A percentile compares a stretch with the other conserved stretches of the same genome.
Conservation (phyloP, 1,139 yeast genomes). For the Taphrina betulina region DNA sequence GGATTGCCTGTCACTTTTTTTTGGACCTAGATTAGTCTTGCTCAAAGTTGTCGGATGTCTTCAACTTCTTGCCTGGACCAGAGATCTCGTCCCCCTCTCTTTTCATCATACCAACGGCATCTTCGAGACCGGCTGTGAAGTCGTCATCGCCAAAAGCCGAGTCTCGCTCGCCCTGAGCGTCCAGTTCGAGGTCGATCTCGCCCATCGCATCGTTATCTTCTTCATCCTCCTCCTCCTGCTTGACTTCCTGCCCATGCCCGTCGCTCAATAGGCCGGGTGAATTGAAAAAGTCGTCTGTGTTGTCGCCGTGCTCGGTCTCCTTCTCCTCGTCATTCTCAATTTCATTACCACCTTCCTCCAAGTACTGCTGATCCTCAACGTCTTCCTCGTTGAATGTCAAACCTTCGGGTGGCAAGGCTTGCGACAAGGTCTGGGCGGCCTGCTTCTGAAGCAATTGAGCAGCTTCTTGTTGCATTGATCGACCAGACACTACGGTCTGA, state of each 20-base stretch:
- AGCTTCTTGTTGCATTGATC: slow-evolving; percentile 21
- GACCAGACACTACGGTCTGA: slow-evolving; percentile 15
- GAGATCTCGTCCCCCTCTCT: slow-evolving; percentile 2
- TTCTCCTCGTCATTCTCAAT: not conserved
- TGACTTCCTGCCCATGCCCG: not conserved
- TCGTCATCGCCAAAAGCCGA: slow-evolving; percentile 3
- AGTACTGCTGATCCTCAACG: not conserved
- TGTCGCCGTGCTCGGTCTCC: not conserved
- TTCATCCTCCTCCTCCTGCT: slow-evolving; percentile 1
- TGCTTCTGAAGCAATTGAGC: slow-evolving; percentile 27
- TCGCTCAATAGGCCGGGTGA: not conserved
- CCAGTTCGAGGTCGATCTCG: slow-evolving; percentile 18
- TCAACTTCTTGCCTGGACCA: not conserved
- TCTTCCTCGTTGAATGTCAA: not conserved
- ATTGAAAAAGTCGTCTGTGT: slow-evolving; percentile 1
- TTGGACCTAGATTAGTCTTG: too few relatives aligned
- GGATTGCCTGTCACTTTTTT: too few relatives aligned
- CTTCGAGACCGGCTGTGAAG: not conserved
- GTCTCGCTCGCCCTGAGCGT: slow-evolving; percentile 6
- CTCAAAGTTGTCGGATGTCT: too few relatives aligned
- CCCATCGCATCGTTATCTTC: slow-evolving; percentile 3
- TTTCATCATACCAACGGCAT: not conserved
- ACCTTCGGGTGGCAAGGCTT: slow-evolving; percentile 12
- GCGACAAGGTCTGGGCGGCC: slow-evolving; percentile 24
- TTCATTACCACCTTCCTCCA: too few relatives aligned